Evolutionary conservation across 352 stramenopile genomes (phyloP), one percentile per base, ranked within the genome.

Genomic region (Peronospora belbahrii): DNA sequence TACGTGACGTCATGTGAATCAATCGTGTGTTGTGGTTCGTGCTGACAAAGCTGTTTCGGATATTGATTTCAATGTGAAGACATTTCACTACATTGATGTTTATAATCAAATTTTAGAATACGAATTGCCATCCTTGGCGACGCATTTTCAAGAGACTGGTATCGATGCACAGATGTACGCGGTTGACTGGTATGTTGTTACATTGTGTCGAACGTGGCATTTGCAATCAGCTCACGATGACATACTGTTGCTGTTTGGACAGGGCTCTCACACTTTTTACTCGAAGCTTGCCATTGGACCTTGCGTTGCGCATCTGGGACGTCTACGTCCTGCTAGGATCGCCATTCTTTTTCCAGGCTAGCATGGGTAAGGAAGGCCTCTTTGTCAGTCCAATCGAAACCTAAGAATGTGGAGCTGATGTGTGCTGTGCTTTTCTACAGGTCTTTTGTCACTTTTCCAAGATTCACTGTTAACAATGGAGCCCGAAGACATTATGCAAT

Each of bases 111-210:
- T 93, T 28, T 45, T 93, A n/a, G 62, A 86, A 51, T 83, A 86
- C 46, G 79, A 91, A 52, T 56, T 93, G 34, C 82, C 82, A 7
- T 30, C 41, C 11, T 36, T 93, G 22, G 56, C 76, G 13, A 56
- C 56, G 0, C 74, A 93, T 36, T 90, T 93, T 48, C 53, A 88
- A 33, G 56, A 79, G 9, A 42, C 62, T 4, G 82, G 82, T 42
- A 93, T 93, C 24, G 79, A 91, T 23, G 69, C 78, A 10, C 74
- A 88, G 59, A 93, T 93, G 82, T 93, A 93, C 49, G 73, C 79
- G 0, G 77, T 93, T 11, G 79, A 93, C 56, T 93, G 82, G 79
- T 88, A 61, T 41, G 72, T 25, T 35, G 8, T 17, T 40, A 14
- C 17, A 30, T 36, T 15, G 24, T 30, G 15, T 41, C 7, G 15